Evolutionary conservation across 108 stramenopile species (phyloP).

Genomic region (Nannochloropsis gaditana): DNA sequence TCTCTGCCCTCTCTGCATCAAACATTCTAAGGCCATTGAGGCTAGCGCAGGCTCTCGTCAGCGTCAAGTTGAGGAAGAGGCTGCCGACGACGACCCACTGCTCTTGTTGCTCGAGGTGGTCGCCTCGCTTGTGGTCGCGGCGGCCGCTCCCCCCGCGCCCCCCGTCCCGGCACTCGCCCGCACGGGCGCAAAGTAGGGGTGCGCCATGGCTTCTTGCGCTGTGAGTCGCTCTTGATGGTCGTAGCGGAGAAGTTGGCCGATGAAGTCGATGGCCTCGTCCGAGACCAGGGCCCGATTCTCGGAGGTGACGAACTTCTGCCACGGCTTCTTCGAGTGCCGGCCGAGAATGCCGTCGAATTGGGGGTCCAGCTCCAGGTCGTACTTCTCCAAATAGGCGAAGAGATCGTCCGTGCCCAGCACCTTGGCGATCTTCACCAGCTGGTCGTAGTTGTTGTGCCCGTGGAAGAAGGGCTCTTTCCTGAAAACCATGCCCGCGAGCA

Average conservation of each 20-base stretch:
- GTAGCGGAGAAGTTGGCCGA: slow-evolving; percentile 77
- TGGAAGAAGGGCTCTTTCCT: slow-evolving; percentile 78
- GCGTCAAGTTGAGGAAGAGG: background rate
- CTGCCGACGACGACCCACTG: background rate
- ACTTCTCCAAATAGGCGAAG: slow-evolving; percentile 57
- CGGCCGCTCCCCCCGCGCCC: background rate
- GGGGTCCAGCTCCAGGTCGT: slow-evolving; percentile 56
- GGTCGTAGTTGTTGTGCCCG: slow-evolving; percentile 59
- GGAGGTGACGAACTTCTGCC: slow-evolving; percentile 91
- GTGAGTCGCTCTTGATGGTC: slow-evolving; percentile 97
- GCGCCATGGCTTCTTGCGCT: slow-evolving; percentile 93
- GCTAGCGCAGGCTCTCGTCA: too few species aligned
- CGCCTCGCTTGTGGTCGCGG: background rate
- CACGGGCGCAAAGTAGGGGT: slow-evolving; percentile 94
- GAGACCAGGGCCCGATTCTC: slow-evolving; percentile 96
- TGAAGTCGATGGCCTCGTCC: slow-evolving; percentile 85
- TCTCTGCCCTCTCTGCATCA: background rate
- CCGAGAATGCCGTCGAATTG: slow-evolving; percentile 70
- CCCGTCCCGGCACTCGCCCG: slow-evolving; percentile 45
- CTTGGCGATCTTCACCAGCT: slow-evolving; percentile 47
- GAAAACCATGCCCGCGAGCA: slow-evolving; percentile 97
- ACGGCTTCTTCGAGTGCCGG: slow-evolving; percentile 90
- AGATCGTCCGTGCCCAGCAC: slow-evolving; percentile 59
- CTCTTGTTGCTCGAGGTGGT: background rate
- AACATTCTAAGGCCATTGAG: too few species aligned